These are phyloP conservation scores for Uncinocarpus reesii DNA, from an alignment of 2,329 filamentous ascomycete species.

Conservation along the genomic window DNA sequence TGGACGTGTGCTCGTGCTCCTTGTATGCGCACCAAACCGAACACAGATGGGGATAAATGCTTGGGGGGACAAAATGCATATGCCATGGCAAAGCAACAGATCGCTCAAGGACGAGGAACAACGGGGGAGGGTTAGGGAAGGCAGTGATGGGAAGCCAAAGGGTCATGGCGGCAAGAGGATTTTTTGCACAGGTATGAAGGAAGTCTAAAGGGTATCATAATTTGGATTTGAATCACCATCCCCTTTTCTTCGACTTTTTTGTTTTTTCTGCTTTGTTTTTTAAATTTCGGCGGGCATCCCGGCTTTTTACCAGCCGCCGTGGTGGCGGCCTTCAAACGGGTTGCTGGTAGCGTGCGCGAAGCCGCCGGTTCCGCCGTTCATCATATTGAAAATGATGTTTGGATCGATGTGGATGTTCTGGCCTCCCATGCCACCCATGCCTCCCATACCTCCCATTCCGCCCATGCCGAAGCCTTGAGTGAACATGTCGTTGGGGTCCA, in stretches of 20 bases:
- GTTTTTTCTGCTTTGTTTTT: too few species aligned
- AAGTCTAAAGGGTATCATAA: too few species aligned
- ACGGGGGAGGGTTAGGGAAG: neutral
- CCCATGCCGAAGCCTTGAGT: constrained; percentile 49
- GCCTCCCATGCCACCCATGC: constrained; percentile 30
- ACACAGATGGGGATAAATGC: neutral
- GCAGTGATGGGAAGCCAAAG: too few species aligned
- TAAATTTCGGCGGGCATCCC: too few species aligned
- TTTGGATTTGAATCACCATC: too few species aligned
- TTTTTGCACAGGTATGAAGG: too few species aligned
- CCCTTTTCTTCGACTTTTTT: too few species aligned
- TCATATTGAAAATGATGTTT: constrained; percentile 74
- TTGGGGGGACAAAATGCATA: too few species aligned
- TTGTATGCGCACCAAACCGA: neutral
- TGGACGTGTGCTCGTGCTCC: too few species aligned
- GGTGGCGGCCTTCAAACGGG: constrained; percentile 25
- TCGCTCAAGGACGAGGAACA: neutral
- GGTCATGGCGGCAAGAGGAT: too few species aligned
- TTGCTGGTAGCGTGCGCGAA: constrained; percentile 43
- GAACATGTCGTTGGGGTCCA: constrained; percentile 82
- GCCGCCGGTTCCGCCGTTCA: constrained; percentile 54
- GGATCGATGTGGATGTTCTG: constrained; percentile 52
- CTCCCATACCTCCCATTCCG: constrained; percentile 49
- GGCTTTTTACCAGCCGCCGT: constrained; percentile 18
- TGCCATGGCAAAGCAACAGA: too few species aligned